Percentiles rank a stretch among this genome's conserved stretches.
Evolutionary conservation across 1,284 basidiomycete species (phyloP).

Genomic region (Clitocybe nebularis): DNA sequence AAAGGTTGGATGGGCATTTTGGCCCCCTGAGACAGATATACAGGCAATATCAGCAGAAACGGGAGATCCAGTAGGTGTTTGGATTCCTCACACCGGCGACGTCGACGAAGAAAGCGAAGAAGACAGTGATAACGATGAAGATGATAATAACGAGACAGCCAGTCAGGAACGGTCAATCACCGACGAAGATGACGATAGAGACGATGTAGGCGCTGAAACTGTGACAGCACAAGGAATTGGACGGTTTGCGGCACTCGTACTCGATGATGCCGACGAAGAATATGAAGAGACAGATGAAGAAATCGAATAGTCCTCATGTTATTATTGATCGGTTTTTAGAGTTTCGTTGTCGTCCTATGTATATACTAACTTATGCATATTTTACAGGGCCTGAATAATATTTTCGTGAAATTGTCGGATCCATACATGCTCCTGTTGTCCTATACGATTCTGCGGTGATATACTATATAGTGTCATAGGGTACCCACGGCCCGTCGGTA

Average conservation of each 20-base stretch:
- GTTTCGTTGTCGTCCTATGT: too few species aligned
- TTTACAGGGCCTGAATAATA: too few species aligned
- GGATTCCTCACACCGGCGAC: slow-evolving; percentile 40
- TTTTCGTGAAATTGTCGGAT: too few species aligned
- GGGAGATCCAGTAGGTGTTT: slow-evolving; percentile 43
- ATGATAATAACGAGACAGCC: slow-evolving; percentile 23
- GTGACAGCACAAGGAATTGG: slow-evolving; percentile 11
- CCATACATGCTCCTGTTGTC: too few species aligned
- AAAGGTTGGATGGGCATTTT: slow-evolving; percentile 79
- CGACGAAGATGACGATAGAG: slow-evolving; percentile 23
- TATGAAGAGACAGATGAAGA: slow-evolving; percentile 22
- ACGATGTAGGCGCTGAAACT: slow-evolving; percentile 17
- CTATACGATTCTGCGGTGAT: too few species aligned
- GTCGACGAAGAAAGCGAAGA: slow-evolving; percentile 23
- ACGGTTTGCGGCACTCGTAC: slow-evolving; percentile 36
- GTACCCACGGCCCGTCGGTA: too few species aligned
- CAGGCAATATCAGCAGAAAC: slow-evolving; percentile 21
- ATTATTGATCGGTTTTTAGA: too few species aligned
- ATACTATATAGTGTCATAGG: too few species aligned
- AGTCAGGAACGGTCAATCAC: slow-evolving; percentile 21
- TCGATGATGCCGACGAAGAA: slow-evolving; percentile 25
- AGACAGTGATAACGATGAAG: slow-evolving; percentile 28
- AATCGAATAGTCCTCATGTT: too few species aligned
- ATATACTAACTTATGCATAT: too few species aligned
- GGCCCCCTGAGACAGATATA: slow-evolving; percentile 55